Base-by-base conservation (phyloP, 345 rosid species). In the Eutrema yunnanense region DNA sequence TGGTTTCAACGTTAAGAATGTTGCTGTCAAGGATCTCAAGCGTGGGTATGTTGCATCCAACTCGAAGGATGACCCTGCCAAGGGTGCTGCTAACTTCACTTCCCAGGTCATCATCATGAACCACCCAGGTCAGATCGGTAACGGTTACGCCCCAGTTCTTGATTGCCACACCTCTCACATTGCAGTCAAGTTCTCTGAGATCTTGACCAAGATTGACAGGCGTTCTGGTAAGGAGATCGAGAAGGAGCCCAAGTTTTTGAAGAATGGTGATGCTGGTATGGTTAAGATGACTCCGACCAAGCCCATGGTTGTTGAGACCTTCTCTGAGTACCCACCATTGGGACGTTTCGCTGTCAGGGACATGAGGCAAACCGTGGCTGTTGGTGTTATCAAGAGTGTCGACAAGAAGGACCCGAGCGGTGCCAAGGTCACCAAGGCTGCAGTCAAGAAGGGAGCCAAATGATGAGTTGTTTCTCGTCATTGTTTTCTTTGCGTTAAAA, bases 251-350 rank as follows among this genome's bases (percentile, higher is more conserved):
- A 89, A 89, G 73, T 87, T 89, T 78, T 54, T 89, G 86, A 89
- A 89, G 86, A 87, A 87, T 3, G 91, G 92, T 12, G 89, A 87
- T 56, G 89, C 92, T 0, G 85, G 86, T 16, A 58, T 83, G 70
- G 85, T 85, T 19, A 85, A 85, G 86, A 83, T 85, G 88, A 71
- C 82, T 74, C 96, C 96, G 4, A 84, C 88, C 72, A 91, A 91
- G 86, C 97, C 97, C 50, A 91, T 91, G 97, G 97, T 91, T 2
- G 97, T 91, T 0, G 97, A 91, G 80, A 89, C 97, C 2, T 91
- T 91, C 87, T 81, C 92, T 0, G 83, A 60, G 55, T 91, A 91
- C 72, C 96, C 97, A 7, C 97, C 97, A 0, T 90, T 91, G 7
- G 97, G 97, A 4, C 88, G 97, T 7, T 91, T 91, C 42, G 97